Conservation (phyloP, 768 basidiomycete species). For the Brasilioporus rufonigricans region DNA sequence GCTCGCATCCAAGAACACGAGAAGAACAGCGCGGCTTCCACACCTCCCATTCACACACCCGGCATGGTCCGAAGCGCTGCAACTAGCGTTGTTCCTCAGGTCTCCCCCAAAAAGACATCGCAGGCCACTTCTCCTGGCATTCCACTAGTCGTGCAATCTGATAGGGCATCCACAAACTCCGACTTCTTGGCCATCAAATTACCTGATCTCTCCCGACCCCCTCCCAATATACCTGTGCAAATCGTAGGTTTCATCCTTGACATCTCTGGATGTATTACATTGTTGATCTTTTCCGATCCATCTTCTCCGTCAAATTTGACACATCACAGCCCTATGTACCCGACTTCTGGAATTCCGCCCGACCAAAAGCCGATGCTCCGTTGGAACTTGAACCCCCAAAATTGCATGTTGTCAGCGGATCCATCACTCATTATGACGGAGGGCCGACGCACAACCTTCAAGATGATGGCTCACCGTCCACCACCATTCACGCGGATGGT, state of each 20-base stretch:
- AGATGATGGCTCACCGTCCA: constrained; percentile 1
- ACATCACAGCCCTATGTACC: constrained; percentile 51
- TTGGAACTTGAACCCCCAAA: constrained; percentile 38
- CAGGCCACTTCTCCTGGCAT: constrained; percentile 41
- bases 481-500: constrained; percentile 5
- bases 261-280: neutral
- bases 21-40: constrained; percentile 23
- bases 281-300: neutral
- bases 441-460: constrained; percentile 44
- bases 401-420: constrained; percentile 49
- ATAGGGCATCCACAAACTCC: constrained; percentile 13
- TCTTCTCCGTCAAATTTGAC: neutral
- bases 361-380: constrained; percentile 31
- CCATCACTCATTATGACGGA: constrained; percentile 45
- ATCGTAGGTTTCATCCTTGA: constrained; percentile 45
- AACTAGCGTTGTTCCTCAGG: constrained; percentile 12
- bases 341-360: constrained; percentile 58
- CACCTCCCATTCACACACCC: constrained; percentile 4
- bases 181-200: constrained; percentile 49
- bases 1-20: constrained; percentile 55
- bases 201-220: constrained; percentile 51
- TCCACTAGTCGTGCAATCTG: constrained; percentile 35
- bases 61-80: constrained; percentile 28
- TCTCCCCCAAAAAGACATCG: constrained; percentile 22
- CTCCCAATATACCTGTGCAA: constrained; percentile 45